Base-by-base conservation (phyloP, 2,329 filamentous ascomycete genomes). In the Hypoxylon sp. region DNA sequence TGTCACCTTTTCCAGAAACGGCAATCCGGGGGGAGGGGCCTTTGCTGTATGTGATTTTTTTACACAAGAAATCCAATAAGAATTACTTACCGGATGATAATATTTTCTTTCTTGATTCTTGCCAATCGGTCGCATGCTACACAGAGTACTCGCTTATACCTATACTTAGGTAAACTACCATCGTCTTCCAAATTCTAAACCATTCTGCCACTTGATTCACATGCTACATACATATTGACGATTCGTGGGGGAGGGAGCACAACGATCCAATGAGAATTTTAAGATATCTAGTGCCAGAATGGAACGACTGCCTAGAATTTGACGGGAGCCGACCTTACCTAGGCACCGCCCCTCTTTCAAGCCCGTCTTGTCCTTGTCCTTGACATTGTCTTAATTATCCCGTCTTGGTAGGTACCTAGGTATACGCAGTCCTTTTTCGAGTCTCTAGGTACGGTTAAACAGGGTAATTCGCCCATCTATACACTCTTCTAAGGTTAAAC, bases 341-440 rank as follows among this genome's bases (percentile, higher is more conserved):
- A n/a, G n/a, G n/a, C n/a, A n/a, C 51, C 51, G 41, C 46, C 28
- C 49, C 47, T 59, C 26, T 56, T 56, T 26, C 43, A 59, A 44
- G 51, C 59, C 47, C 26, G 43, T 32, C 30, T 37, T 15, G 34
- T 44, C 20, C 30, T 37, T 15, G 34, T 44, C 20, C 47, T 56
- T 41, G 37, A 41, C 17, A 41, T 41, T 41, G n/a, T 19, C 46
- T 51, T 28, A 44, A 22, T 62, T 59, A 39, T 52, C 51, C 41
- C 55, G 47, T 62, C 59, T 65, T 46, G 58, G 59, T 56, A 65
- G 13, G 43, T 59, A 22, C 50, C 55, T 56, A 65, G 13, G 43
- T 59, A 22, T 54, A 59, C 44, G 59, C 59, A 62, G 46, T 30
- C 13, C 17, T 15, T 32, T 44, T 52, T 52, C 32, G 22, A 54